These are phyloP conservation scores for Eutrema salsugineum DNA, from an alignment of 441 rosid species.

Conservation along the genomic window DNA sequence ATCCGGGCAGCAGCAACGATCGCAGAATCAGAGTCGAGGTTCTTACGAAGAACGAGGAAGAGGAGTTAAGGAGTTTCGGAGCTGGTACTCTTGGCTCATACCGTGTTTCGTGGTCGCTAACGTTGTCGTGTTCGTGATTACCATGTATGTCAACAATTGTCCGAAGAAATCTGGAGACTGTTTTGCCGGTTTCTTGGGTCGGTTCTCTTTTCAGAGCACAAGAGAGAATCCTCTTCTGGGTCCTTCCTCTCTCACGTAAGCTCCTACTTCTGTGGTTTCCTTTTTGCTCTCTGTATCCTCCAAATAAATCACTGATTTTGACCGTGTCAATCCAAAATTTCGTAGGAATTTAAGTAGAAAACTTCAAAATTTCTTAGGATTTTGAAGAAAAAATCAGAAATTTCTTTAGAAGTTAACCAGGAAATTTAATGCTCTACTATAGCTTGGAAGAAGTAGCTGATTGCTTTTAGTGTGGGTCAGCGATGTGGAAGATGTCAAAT, in stretches of 20 bases:
- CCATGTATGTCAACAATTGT: slow-evolving; percentile 33
- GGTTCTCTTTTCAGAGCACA: slow-evolving; percentile 32
- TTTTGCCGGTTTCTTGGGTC: slow-evolving; percentile 27
- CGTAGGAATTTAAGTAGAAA: neutral
- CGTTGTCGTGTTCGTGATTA: slow-evolving; percentile 26
- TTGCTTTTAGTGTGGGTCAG: neutral
- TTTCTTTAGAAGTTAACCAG: neutral
- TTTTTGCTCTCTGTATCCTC: neutral
- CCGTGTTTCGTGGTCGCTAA: slow-evolving; percentile 30
- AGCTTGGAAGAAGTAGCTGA: neutral
- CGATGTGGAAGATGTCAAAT: neutral
- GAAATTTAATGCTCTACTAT: neutral
- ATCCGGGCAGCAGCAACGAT: slow-evolving; percentile 10
- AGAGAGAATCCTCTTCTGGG: slow-evolving; percentile 35
- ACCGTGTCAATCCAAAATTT: neutral
- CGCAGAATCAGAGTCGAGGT: slow-evolving; percentile 10
- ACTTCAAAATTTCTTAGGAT: neutral
- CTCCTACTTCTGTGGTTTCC: neutral
- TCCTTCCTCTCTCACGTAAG: slow-evolving; percentile 31
- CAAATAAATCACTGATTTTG: neutral
- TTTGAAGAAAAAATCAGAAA: neutral
- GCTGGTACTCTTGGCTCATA: slow-evolving; percentile 29
- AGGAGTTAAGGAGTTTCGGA: slow-evolving; percentile 27
- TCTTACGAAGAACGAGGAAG: slow-evolving; percentile 26
- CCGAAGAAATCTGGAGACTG: slow-evolving; percentile 33